Evolutionary conservation across 768 basidiomycete species (phyloP).

Genomic region (Lactarius hengduanensis): DNA sequence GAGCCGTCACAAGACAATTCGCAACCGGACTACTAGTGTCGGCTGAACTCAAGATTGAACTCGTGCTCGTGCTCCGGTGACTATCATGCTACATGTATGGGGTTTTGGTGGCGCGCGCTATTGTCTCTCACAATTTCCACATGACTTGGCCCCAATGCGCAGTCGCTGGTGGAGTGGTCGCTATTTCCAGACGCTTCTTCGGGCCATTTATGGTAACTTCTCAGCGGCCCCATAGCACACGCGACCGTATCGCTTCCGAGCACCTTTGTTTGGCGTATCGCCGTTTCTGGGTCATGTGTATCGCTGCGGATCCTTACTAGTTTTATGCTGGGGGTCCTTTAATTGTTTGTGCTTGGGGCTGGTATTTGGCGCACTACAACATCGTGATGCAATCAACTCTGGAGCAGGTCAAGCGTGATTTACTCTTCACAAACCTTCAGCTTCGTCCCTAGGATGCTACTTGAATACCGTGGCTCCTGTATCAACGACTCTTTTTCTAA

Average conservation of each 20-base stretch:
- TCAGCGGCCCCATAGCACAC: background rate
- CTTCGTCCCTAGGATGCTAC: background rate
- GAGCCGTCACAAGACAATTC: background rate
- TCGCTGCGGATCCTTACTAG: background rate
- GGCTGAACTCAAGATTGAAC: background rate
- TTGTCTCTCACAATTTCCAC: background rate
- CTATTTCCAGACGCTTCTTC: background rate
- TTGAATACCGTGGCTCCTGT: background rate
- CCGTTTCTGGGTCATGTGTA: background rate
- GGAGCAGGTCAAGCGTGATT: background rate
- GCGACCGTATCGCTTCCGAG: background rate
- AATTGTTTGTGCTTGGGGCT: background rate
- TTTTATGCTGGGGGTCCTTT: background rate
- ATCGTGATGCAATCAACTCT: background rate
- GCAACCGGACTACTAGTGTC: background rate
- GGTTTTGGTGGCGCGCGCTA: background rate
- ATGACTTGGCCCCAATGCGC: background rate
- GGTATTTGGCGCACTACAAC: background rate
- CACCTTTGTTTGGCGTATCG: background rate
- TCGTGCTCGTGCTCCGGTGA: background rate
- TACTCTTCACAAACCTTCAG: background rate
- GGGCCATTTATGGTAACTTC: background rate
- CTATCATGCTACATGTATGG: background rate
- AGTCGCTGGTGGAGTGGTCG: background rate
- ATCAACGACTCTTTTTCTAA: background rate